These are phyloP conservation scores for Amoebophrya sp. DNA, from an alignment of 169 alveolate genomes.

Conservation along the genomic window DNA sequence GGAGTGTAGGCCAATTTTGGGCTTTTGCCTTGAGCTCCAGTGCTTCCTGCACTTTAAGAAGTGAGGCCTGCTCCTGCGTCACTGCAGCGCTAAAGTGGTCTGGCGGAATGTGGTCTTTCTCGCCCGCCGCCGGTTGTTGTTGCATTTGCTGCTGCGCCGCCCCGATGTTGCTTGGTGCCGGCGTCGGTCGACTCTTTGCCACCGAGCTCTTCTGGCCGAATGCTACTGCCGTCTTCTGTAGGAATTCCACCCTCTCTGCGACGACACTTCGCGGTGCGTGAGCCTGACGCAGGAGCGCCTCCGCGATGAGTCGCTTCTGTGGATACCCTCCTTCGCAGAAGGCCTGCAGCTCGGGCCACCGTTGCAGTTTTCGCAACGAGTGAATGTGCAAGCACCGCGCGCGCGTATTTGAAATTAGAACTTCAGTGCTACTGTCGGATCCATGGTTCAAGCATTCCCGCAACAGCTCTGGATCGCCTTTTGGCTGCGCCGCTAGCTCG, in stretches of 20 bases:
- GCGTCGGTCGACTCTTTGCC: too few species aligned
- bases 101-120: neutral
- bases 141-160: too few species aligned
- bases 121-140: too few species aligned
- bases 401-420: neutral
- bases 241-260: neutral
- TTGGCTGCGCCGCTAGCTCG: slow-evolving; percentile 11
- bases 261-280: neutral
- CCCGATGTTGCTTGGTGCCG: too few species aligned
- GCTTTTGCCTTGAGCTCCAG: neutral
- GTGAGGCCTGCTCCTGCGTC: neutral
- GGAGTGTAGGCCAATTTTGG: neutral
- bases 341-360: slow-evolving; percentile 1
- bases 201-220: neutral
- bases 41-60: neutral
- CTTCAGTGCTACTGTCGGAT: neutral
- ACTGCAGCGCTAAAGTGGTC: neutral
- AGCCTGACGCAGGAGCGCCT: neutral
- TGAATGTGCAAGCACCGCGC: neutral
- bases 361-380: neutral
- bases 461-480: slow-evolving; percentile 1
- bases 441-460: neutral
- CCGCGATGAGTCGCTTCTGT: neutral
- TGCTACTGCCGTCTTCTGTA: neutral
- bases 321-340: slow-evolving; percentile 14